Conservation (phyloP, 1,284 basidiomycete species). For the Fomitopsis schrenkii region DNA sequence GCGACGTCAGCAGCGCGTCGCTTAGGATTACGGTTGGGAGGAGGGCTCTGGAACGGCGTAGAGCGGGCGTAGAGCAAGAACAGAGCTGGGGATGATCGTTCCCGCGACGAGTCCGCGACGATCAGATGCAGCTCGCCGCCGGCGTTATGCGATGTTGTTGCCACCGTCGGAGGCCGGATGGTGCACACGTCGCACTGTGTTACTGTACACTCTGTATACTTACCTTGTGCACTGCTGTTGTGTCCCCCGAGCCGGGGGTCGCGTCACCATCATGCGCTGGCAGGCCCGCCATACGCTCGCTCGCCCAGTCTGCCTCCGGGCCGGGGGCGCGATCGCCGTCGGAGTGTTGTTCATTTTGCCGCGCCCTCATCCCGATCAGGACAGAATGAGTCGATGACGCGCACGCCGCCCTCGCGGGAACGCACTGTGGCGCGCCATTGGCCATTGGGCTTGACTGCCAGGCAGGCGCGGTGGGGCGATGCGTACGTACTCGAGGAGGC, state of each 20-base stretch:
- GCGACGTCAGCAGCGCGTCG: not conserved
- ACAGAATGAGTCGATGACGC: not conserved
- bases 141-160: not conserved
- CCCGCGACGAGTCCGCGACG: not conserved
- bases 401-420: not conserved
- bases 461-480: not conserved
- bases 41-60: not conserved
- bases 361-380: not conserved
- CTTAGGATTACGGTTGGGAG: not conserved
- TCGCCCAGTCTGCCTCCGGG: not conserved
- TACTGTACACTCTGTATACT: too few relatives aligned
- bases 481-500: not conserved
- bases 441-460: too few relatives aligned
- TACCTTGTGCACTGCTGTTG: too few relatives aligned
- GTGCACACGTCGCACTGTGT: too few relatives aligned
- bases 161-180: not conserved
- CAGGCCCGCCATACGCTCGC: not conserved
- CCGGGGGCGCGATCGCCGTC: not conserved
- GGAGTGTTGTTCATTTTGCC: not conserved
- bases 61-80: not conserved
- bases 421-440: not conserved
- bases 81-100: not conserved
- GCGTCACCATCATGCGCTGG: slow-evolving; percentile 1
- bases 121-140: not conserved
- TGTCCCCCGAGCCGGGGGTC: too few relatives aligned